Conservation (phyloP, 768 basidiomycete species). For the Suillus tomentosus region DNA sequence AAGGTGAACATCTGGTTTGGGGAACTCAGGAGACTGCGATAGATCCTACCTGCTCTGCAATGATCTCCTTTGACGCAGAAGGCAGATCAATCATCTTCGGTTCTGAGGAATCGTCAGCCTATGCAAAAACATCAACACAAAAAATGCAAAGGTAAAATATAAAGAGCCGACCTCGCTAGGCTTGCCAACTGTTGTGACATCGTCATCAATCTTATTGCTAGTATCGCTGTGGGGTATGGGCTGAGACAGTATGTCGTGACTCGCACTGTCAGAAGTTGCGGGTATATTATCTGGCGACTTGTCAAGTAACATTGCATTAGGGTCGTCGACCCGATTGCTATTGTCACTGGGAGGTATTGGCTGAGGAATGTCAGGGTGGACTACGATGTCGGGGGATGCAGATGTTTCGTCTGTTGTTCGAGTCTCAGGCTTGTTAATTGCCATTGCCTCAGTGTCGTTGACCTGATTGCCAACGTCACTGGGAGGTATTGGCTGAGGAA, state of each 20-base stretch:
- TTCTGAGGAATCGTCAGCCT: neutral
- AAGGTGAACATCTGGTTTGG: neutral
- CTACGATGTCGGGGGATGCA: neutral
- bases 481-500: neutral
- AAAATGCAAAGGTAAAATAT: neutral
- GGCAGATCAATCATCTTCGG: neutral
- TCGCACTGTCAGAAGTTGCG: neutral
- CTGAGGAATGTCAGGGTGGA: neutral
- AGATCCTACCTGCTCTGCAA: neutral
- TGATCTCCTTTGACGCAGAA: neutral
- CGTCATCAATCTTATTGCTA: conserved; percentile 12
- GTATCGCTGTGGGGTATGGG: neutral
- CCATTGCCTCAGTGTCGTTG: conserved; percentile 19
- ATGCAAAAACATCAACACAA: neutral
- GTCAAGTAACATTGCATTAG: neutral
- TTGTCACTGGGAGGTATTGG: neutral
- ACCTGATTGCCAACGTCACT: conserved; percentile 9
- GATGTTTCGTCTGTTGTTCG: neutral
- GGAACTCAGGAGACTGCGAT: neutral
- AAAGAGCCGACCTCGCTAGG: conserved; percentile 22
- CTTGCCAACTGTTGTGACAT: conserved; percentile 20
- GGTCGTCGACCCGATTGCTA: conserved; percentile 11
- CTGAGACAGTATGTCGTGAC: conserved; percentile 2
- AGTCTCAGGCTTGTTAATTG: conserved; percentile 11
- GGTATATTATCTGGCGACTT: neutral